A percentile compares a stretch with the other conserved stretches of the same genome.
Conservation (phyloP, 106 monocot species). For the Phalaenopsis equestris region DNA sequence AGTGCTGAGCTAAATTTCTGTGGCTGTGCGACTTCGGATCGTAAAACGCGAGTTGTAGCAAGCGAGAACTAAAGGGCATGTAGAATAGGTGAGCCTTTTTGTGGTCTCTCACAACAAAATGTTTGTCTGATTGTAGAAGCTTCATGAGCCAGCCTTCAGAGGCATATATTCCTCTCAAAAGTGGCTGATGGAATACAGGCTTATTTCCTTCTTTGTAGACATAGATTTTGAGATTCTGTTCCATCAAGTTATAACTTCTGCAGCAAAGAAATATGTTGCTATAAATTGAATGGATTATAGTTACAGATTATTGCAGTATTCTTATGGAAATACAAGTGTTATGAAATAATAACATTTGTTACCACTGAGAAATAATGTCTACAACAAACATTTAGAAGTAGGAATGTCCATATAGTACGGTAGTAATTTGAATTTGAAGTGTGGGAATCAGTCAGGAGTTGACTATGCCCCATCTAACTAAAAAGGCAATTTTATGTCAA, state of each 20-base stretch:
- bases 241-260: constrained; percentile 76
- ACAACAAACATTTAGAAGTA: background rate
- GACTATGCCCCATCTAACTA: no score
- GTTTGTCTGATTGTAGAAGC: constrained; percentile 33
- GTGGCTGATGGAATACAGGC: constrained; percentile 53
- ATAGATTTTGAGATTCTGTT: constrained; percentile 47
- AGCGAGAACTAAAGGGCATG: constrained; percentile 52
- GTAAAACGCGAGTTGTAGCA: constrained; percentile 32
- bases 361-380: background rate
- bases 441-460: no score
- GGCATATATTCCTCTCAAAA: constrained; percentile 56
- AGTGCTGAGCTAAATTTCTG: constrained; percentile 18
- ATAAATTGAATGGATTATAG: background rate
- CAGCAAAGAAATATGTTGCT: background rate
- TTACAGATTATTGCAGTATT: background rate
- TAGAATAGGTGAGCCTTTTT: constrained; percentile 57
- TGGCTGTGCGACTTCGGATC: constrained; percentile 31
- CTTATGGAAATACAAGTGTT: background rate
- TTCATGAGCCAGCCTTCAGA: constrained; percentile 84
- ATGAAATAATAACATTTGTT: background rate
- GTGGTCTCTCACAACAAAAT: constrained; percentile 32
- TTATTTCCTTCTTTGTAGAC: constrained; percentile 52
- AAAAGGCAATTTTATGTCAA: no score
- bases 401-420: background rate
- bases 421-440: background rate